phyloP scores from a whole-genome alignment of 495 filamentous ascomycete species.

The Neurospora cerealis region DNA sequence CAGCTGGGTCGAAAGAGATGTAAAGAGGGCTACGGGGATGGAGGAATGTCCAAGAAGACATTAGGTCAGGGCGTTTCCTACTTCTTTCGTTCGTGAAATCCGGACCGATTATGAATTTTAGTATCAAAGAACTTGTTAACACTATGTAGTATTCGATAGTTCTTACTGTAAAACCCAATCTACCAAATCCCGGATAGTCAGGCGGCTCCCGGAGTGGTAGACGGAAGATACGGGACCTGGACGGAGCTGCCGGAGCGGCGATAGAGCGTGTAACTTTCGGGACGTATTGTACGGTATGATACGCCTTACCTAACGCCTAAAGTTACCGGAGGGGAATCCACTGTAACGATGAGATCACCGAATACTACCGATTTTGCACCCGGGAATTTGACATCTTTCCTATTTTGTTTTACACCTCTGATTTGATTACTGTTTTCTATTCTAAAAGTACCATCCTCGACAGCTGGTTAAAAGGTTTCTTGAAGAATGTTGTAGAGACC shows the following conservation, averaged over 20 bases:
- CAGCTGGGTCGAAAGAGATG: neutral
- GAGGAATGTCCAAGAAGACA: neutral
- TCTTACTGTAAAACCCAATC: neutral
- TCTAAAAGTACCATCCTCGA: neutral
- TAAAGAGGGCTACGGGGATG: neutral
- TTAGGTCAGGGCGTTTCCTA: neutral
- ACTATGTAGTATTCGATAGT: neutral
- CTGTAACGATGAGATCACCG: neutral
- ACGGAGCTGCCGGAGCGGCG: neutral
- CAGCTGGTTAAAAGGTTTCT: neutral
- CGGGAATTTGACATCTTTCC: neutral
- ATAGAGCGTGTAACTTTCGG: neutral
- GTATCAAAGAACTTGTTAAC: neutral
- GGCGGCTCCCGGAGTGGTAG: neutral
- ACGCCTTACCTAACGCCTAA: neutral
- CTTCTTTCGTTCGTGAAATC: neutral
- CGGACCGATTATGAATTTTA: neutral
- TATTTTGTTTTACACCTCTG: neutral
- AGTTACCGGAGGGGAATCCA: neutral
- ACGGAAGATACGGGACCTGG: neutral
- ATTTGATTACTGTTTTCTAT: neutral
- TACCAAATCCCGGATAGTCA: neutral
- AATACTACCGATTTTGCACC: neutral
- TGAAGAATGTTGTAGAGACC: neutral
- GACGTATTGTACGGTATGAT: neutral